phyloP scores from a whole-genome alignment of 257 asterid species.

The Primulina huaijiensis region DNA sequence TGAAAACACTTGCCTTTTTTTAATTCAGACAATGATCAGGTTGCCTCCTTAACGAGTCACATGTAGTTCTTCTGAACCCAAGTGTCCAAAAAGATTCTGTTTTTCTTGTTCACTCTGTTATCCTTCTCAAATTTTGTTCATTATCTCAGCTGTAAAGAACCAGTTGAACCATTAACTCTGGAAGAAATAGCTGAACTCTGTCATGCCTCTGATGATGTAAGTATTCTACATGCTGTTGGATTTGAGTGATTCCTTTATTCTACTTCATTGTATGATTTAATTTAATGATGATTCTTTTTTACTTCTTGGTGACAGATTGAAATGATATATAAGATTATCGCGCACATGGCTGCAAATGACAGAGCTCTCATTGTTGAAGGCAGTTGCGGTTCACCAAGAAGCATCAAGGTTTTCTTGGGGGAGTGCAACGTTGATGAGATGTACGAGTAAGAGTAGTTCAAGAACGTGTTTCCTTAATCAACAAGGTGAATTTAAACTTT shows the following conservation, averaged over 20 bases:
- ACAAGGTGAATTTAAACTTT: not conserved
- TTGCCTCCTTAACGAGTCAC: not conserved
- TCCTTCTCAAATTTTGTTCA: slow-evolving; percentile 1
- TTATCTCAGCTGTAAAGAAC: slow-evolving; percentile 76
- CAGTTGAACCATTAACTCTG: slow-evolving; percentile 83
- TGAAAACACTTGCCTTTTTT: not conserved
- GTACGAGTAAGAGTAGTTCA: slow-evolving; percentile 35
- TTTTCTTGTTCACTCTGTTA: not conserved
- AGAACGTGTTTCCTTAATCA: not conserved
- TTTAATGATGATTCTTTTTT: slow-evolving; percentile 17
- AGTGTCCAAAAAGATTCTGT: not conserved
- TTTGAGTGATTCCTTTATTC: not conserved
- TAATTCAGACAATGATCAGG: not conserved
- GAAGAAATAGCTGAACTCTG: slow-evolving; percentile 89
- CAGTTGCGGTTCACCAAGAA: slow-evolving; percentile 88
- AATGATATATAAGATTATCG: slow-evolving; percentile 90
- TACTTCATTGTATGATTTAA: not conserved
- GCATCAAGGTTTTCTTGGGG: slow-evolving; percentile 86
- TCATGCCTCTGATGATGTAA: slow-evolving; percentile 73
- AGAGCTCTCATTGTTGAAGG: slow-evolving; percentile 99
- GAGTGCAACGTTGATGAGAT: slow-evolving; percentile 87
- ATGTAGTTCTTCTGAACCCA: not conserved
- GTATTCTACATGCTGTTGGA: slow-evolving; percentile 17
- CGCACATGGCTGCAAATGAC: slow-evolving; percentile 97
- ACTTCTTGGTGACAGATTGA: slow-evolving; percentile 64